Evolutionary conservation across 306 rosid species (phyloP), one percentile per base, ranked within the genome.

Genomic region (Sechiopsis laciniata): DNA sequence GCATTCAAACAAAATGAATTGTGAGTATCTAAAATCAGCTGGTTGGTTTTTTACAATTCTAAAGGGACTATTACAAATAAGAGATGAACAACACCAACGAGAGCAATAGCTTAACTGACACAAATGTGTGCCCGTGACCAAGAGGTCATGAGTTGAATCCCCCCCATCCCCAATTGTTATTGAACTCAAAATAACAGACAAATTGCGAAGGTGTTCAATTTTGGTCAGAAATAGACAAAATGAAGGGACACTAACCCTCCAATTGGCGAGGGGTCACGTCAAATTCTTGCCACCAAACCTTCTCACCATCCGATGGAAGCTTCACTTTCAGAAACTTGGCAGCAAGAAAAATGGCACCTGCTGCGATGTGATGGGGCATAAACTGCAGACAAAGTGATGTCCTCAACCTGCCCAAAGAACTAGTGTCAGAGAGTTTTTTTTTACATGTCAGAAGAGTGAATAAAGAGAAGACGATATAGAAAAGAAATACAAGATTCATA

Each of bases 281-380:
- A 78, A 94, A 91, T 82, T 94, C 99, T 83, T 91, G 99, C 99
- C 99, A 94, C 99, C 99, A 94, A 73, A 90, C 92, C 90, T 86
- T 94, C 88, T 94, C 99, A 61, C 99, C 99, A 80, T 94, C 99
- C 12, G 96, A 85, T 20, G 99, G 99, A 55, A 94, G 97, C 85
- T 91, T 94, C 80, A 94, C 99, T 85, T 91, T 94, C 56, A 94
- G 95, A 83, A 94, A 94, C 85, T 94, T 94, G 85, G 99, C 99
- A 77, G 99, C 99, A 71, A 94, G 99, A 77, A 94, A 94, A 84
- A 94, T 94, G 80, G 99, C 99, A 84, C 99, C 99, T 71, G 99
- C 99, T 60, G 99, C 97, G 55, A 91, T 91, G 81, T 91, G 99
- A 66, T 94, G 97, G 29, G 99, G 99, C 88, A 80, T 87, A 86